Evolutionary conservation across 306 rosid species (phyloP).

Genomic region (Trichosanthes cucumerina): DNA sequence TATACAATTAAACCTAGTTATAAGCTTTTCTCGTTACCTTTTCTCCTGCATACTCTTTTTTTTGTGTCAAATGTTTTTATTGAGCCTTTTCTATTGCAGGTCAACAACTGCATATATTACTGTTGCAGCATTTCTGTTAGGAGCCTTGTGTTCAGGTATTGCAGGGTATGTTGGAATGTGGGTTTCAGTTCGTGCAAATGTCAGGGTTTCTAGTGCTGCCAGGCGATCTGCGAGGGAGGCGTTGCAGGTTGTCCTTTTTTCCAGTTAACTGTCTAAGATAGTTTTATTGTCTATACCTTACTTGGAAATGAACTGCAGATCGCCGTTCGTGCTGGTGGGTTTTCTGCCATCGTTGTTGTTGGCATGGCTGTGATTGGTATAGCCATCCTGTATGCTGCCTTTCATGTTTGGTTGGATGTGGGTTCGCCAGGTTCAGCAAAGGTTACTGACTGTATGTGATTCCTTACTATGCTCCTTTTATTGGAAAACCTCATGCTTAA

Average conservation of each 20-base stretch:
- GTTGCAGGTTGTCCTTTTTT: conserved; percentile 62
- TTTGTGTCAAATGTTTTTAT: conserved; percentile 11
- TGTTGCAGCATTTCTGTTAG: conserved; percentile 89
- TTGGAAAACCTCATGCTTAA: background rate
- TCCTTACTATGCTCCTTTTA: conserved; percentile 23
- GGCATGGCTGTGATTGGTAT: conserved; percentile 98
- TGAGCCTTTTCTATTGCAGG: conserved; percentile 51
- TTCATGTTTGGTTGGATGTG: conserved; percentile 92
- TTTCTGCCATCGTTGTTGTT: conserved; percentile 86
- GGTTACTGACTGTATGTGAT: conserved; percentile 88
- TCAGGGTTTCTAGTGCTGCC: conserved; percentile 96
- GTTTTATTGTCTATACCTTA: conserved; percentile 23
- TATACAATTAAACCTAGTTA: background rate
- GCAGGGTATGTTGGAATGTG: conserved; percentile 99
- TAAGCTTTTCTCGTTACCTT: background rate
- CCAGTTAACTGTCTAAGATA: conserved; percentile 13
- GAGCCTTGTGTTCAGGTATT: conserved; percentile 89
- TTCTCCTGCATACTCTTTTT: background rate
- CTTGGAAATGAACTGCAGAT: conserved; percentile 49
- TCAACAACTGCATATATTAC: conserved; percentile 77
- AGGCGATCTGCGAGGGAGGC: conserved; percentile 99
- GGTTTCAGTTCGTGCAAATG: conserved; percentile 99
- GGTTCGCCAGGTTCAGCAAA: conserved; percentile 82
- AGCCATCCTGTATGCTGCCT: conserved; percentile 81
- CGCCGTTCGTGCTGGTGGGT: conserved; percentile 98